These are phyloP conservation scores for Dipteronia dyeriana DNA, from an alignment of 345 rosid genomes.

Conservation along the genomic window DNA sequence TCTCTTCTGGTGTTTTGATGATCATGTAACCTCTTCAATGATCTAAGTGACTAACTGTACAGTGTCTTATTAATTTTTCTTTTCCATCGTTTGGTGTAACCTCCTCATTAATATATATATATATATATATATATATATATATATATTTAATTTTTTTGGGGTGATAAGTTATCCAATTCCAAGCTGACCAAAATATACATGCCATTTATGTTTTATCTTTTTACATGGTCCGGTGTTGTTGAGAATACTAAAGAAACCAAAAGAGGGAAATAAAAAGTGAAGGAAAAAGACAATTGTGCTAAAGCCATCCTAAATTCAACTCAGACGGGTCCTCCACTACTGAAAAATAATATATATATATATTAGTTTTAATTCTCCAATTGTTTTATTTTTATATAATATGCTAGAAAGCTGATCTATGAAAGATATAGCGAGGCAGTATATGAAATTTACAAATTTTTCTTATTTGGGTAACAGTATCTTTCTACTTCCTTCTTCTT, in stretches of 20 bases:
- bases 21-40: not conserved
- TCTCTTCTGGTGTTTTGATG: not conserved
- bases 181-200: not conserved
- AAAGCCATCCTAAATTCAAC: not conserved
- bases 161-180: not conserved
- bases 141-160: not conserved
- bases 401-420: not conserved
- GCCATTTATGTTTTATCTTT: not conserved
- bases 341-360: not conserved
- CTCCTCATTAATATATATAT: constrained; percentile 7
- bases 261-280: not conserved
- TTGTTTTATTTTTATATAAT: not conserved
- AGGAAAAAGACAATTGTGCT: not conserved
- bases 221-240: not conserved
- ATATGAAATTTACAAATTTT: constrained; percentile 1
- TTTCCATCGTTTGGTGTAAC: constrained; percentile 9
- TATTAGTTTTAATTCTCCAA: not conserved
- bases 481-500: not conserved
- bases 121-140: not conserved
- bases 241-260: not conserved
- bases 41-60: constrained; percentile 26
- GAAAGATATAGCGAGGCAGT: not conserved
- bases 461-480: not conserved
- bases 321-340: constrained; percentile 2
- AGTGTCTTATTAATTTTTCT: constrained; percentile 17